These are phyloP conservation scores for Cladochytrium replicatum DNA, from an alignment of 192 early-diverging fungal species.

Conservation along the genomic window DNA sequence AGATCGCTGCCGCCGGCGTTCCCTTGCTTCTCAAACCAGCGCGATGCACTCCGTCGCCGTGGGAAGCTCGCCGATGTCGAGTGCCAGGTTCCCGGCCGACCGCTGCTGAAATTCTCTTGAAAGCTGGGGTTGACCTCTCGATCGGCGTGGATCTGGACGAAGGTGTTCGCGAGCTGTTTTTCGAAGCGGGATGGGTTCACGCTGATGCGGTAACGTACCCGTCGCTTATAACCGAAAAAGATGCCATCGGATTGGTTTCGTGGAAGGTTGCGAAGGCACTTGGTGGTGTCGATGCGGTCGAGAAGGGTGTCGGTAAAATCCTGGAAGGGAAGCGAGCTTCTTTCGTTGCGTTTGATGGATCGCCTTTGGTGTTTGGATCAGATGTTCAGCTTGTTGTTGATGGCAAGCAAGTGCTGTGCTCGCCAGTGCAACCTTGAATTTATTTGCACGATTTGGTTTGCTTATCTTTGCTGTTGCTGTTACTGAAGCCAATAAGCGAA, in stretches of 20 bases:
- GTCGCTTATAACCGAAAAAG: constrained; percentile 46
- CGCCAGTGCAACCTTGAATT: constrained; percentile 27
- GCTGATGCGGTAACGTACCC: too few relatives aligned
- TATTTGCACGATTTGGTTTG: too few relatives aligned
- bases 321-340: constrained; percentile 24
- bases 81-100: constrained; percentile 41
- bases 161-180: constrained; percentile 54
- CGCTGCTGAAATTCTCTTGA: constrained; percentile 38
- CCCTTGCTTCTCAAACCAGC: constrained; percentile 56
- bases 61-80: constrained; percentile 49
- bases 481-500: too few relatives aligned
- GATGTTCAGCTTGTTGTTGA: constrained; percentile 48
- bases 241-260: constrained; percentile 60
- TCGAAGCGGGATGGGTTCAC: constrained; percentile 66
- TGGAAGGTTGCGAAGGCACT: constrained; percentile 62
- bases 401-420: constrained; percentile 32
- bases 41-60: constrained; percentile 52
- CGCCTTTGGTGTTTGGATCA: constrained; percentile 53
- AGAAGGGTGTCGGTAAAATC: constrained; percentile 18
- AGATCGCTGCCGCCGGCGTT: constrained; percentile 42
- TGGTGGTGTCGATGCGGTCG: constrained; percentile 21
- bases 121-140: constrained; percentile 51
- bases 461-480: too few relatives aligned
- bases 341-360: constrained; percentile 54
- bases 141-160: constrained; percentile 38